phyloP scores from a whole-genome alignment of 345 rosid genomes.

The Hibiscus trionum region DNA sequence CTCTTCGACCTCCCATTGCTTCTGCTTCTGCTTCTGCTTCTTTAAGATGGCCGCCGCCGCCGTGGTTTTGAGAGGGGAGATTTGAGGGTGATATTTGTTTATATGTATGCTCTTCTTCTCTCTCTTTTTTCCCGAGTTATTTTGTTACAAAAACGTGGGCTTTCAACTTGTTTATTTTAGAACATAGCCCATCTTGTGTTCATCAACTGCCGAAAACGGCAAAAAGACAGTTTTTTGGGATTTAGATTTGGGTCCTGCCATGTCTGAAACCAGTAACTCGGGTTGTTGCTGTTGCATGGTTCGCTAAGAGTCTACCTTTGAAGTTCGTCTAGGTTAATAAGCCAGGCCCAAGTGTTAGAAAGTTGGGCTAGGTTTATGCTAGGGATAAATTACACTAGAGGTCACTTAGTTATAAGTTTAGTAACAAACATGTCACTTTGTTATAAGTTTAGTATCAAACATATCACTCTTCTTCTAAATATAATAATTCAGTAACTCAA shows the following conservation, averaged over 20 bases:
- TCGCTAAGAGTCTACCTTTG: background rate
- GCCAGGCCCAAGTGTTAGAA: background rate
- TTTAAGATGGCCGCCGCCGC: slow-evolving; percentile 1
- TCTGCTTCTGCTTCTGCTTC: background rate
- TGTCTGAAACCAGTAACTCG: background rate
- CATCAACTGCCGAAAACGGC: background rate
- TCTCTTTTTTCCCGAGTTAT: background rate
- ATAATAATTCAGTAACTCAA: too few relatives aligned
- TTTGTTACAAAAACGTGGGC: slow-evolving; percentile 1
- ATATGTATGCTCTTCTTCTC: background rate
- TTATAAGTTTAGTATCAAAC: too few relatives aligned
- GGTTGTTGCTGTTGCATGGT: background rate
- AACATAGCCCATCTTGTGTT: background rate
- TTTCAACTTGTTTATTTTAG: background rate
- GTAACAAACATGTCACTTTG: too few relatives aligned
- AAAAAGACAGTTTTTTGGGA: background rate
- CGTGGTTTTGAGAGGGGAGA: slow-evolving; percentile 6
- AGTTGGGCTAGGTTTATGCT: background rate
- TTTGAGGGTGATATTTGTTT: background rate
- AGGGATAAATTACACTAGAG: too few relatives aligned
- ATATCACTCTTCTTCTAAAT: too few relatives aligned
- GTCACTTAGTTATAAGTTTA: too few relatives aligned
- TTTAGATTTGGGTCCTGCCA: background rate
- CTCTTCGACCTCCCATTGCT: slow-evolving; percentile 45
- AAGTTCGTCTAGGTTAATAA: background rate